Evolutionary conservation across 176 grass and related monocot genomes (phyloP), one percentile per base, ranked within the genome.

Genomic region (Melocanna baccifera): DNA sequence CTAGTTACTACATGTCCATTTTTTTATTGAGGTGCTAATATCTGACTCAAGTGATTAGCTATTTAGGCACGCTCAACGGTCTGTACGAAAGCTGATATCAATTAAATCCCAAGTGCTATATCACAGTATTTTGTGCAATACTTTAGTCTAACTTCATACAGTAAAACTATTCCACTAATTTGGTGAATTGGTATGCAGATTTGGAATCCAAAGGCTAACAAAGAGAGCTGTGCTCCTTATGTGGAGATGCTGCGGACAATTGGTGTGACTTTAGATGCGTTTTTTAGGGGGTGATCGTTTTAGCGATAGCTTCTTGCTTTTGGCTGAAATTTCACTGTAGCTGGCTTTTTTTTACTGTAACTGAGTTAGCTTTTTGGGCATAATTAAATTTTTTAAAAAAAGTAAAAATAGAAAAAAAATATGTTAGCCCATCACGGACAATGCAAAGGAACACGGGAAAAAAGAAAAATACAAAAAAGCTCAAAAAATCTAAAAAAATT

Each of bases 261-360:
- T 61, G 40, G 95, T 78, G 96, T 94, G 28, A 92, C 79, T 53
- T 78, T 93, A 40, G 89, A 94, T 77, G 83, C 89, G 13, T 98
- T 87, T 88, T 92, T 95, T 73, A 50, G n/a, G n/a, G n/a, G n/a
- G n/a, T n/a, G n/a, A n/a, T n/a, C n/a, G n/a, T n/a, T n/a, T n/a
- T n/a, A n/a, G n/a, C n/a, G n/a, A n/a, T n/a, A n/a, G n/a, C n/a
- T n/a, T n/a, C n/a, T n/a, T n/a, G n/a, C n/a, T n/a, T n/a, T n/a
- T n/a, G n/a, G n/a, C n/a, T n/a, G n/a, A n/a, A n/a, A n/a, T n/a
- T n/a, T n/a, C n/a, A n/a, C n/a, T n/a, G n/a, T n/a, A n/a, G n/a
- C n/a, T n/a, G n/a, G n/a, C n/a, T n/a, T n/a, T n/a, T n/a, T n/a
- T n/a, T n/a, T n/a, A n/a, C n/a, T n/a, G n/a, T n/a, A n/a, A n/a